Conservation (phyloP, 1,284 basidiomycete genomes). For the Cutaneotrichosporon cavernicola region DNA sequence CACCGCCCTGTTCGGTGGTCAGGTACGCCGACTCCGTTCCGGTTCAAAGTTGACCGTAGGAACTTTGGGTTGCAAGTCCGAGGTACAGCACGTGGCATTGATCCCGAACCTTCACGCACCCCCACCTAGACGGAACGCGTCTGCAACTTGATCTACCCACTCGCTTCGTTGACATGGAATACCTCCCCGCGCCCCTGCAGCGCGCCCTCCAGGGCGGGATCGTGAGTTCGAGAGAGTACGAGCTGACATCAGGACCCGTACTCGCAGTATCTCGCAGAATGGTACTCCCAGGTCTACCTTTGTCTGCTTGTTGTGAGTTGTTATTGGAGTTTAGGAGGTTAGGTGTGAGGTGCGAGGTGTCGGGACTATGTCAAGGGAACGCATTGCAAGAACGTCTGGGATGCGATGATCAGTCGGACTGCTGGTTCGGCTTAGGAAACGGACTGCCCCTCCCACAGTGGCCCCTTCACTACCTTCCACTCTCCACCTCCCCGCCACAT, state of each 20-base stretch:
- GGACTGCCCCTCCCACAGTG: neutral
- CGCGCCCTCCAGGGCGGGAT: constrained; percentile 40
- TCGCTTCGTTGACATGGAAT: constrained; percentile 26
- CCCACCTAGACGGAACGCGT: neutral
- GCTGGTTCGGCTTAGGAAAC: neutral
- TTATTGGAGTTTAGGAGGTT: neutral
- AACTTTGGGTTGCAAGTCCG: no score
- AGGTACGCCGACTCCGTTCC: no score
- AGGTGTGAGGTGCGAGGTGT: no score
- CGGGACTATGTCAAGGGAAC: no score
- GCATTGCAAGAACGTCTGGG: no score
- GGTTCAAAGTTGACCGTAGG: no score
- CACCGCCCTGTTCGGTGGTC: no score
- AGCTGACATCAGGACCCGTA: constrained; percentile 38
- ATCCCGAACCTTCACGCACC: neutral
- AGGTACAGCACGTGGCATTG: no score
- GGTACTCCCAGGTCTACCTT: constrained; percentile 39
- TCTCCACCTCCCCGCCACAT: neutral
- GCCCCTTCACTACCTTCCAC: neutral
- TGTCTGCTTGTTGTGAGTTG: constrained; percentile 39
- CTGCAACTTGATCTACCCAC: neutral
- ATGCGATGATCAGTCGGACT: no score
- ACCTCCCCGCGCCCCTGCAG: constrained; percentile 32
- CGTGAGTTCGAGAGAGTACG: constrained; percentile 2
- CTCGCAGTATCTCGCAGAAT: constrained; percentile 38